These are phyloP conservation scores for Polytolypa hystricis DNA, from an alignment of 2,329 filamentous ascomycete genomes.

Conservation along the genomic window DNA sequence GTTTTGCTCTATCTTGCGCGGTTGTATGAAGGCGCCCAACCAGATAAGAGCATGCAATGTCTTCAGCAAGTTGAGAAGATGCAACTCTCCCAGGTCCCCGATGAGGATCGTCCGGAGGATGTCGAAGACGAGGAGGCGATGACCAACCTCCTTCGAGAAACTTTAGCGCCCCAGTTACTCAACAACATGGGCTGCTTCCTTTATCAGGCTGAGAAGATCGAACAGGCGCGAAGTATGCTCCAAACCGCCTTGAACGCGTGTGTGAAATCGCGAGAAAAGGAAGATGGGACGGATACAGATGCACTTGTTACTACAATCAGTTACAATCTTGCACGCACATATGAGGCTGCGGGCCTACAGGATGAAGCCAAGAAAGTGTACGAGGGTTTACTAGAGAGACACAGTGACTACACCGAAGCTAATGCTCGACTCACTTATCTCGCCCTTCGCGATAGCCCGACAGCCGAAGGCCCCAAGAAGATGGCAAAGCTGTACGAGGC, in stretches of 20 bases:
- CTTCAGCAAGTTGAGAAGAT: constrained; percentile 85
- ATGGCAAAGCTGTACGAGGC: constrained; percentile 77
- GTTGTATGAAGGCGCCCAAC: constrained; percentile 73
- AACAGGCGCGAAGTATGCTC: constrained; percentile 73
- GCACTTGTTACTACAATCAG: constrained; percentile 90
- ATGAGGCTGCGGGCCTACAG: constrained; percentile 69
- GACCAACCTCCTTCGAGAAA: constrained; percentile 55
- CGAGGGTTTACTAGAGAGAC: constrained; percentile 70
- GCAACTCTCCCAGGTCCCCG: constrained; percentile 66
- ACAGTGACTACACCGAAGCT: constrained; percentile 87
- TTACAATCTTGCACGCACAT: constrained; percentile 89
- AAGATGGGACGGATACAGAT: constrained; percentile 71
- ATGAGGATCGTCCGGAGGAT: constrained; percentile 54
- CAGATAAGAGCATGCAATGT: constrained; percentile 86
- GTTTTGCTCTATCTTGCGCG: constrained; percentile 86
- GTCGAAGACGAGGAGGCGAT: constrained; percentile 49
- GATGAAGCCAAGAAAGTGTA: constrained; percentile 85
- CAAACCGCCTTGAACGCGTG: constrained; percentile 85
- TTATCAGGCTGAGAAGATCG: constrained; percentile 74
- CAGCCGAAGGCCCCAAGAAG: constrained; percentile 74
- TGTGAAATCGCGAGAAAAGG: constrained; percentile 65
- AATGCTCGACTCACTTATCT: constrained; percentile 83
- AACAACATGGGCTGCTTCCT: constrained; percentile 98
- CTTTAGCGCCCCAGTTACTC: constrained; percentile 76
- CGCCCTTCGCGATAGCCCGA: constrained; percentile 65